Evolutionary conservation across 345 rosid genomes (phyloP), one percentile per base, ranked within the genome.

Genomic region (Camelina laxa): DNA sequence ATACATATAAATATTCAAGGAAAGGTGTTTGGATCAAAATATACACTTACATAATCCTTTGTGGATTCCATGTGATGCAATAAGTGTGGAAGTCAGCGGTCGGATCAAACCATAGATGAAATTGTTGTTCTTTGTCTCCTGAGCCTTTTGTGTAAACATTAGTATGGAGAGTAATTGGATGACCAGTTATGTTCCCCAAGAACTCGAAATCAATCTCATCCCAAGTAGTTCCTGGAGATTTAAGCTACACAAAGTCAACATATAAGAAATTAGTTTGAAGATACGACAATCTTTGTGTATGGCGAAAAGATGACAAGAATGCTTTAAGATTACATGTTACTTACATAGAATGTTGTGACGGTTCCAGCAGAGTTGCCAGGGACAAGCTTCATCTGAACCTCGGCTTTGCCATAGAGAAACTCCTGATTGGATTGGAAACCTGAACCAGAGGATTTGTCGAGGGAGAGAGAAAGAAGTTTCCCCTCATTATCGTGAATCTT

Each of bases 321-420:
- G 51, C 20, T 20, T 30, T 50, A 0, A n/a, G n/a, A n/a, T n/a
- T n/a, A n/a, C n/a, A n/a, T n/a, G n/a, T n/a, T n/a, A 79, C 82
- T 58, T 79, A 86, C 88, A 71, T 85, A 88, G 65, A 82, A 84
- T 7, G 87, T 79, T 7, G 87, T 79, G 75, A 80, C 87, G 2
- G 88, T 81, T 78, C 91, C 89, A 20, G 89, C 89, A 24, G 91
- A 87, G 79, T 85, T 82, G 38, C 82, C 85, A 22, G 85, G 80
- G 51, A 87, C 84, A 60, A 87, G 89, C 58, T 87, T 87, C 76
- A 87, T 84, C 39, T 85, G 89, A 81, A 79, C 82, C 10, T 80
- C 77, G 2, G 82, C 82, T 74, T 79, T 83, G 1, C 87, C 87
- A 56, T 84, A 88, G 8, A 88, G 64, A 55, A 72, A 88, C 61